Percentiles rank a stretch among this genome's conserved stretches.
These are phyloP conservation scores for Fusarium xyrophilum DNA, from an alignment of 2,329 filamentous ascomycete genomes.

Conservation along the genomic window DNA sequence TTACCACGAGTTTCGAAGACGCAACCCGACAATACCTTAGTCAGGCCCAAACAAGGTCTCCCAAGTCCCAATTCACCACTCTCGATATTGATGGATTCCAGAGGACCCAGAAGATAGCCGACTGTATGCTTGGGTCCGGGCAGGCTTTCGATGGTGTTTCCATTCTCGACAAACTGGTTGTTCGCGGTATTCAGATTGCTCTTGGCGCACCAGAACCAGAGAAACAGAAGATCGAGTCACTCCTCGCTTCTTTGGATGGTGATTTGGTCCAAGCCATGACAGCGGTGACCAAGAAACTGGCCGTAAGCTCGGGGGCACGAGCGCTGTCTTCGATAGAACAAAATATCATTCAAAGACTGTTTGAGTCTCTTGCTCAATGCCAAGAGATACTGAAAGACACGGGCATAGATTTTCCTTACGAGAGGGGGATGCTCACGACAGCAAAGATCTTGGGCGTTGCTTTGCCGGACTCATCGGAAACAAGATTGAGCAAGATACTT, in stretches of 20 bases:
- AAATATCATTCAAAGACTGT: rapidly evolving
- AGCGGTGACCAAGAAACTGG: background rate
- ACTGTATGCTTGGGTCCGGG: background rate
- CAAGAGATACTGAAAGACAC: background rate
- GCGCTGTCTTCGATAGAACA: rapidly evolving
- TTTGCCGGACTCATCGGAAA: background rate
- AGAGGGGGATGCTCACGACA: background rate
- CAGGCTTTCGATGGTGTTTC: background rate
- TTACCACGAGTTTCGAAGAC: background rate
- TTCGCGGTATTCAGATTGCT: background rate
- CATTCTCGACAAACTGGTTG: background rate
- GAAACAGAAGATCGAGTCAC: rapidly evolving
- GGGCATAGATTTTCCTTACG: background rate
- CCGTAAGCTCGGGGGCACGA: background rate
- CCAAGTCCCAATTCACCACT: rapidly evolving
- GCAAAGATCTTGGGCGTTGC: background rate
- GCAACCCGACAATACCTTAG: background rate
- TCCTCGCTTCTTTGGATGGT: background rate
- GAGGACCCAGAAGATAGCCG: background rate
- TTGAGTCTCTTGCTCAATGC: background rate
- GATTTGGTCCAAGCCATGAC: background rate
- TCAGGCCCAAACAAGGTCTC: background rate
- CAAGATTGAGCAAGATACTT: background rate
- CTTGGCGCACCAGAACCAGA: background rate
- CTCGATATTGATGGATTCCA: background rate